Percentiles rank a stretch among this genome's conserved stretches.
Evolutionary conservation across 2,329 filamentous ascomycete genomes (phyloP).

Genomic region (Cryphonectria naterciae): DNA sequence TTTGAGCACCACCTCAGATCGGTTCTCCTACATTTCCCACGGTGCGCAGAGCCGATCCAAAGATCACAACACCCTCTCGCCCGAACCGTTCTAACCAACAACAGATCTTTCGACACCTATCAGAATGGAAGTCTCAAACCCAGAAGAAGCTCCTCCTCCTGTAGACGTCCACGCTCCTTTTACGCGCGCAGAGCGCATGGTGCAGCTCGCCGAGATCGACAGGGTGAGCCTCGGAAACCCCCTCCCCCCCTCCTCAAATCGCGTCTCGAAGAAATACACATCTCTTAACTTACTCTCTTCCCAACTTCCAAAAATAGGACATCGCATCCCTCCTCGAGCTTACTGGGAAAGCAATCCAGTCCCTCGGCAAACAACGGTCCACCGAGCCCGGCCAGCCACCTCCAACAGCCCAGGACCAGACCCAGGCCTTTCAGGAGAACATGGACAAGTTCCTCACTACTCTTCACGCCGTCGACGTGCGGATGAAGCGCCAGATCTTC

Average conservation of each 20-base stretch:
- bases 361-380: constrained; percentile 55
- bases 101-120: not conserved
- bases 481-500: constrained; percentile 75
- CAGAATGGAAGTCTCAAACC: constrained; percentile 31
- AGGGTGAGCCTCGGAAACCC: constrained; percentile 47
- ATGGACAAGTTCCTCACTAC: constrained; percentile 72
- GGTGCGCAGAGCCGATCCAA: not conserved
- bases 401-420: constrained; percentile 51
- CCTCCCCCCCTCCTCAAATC: not conserved
- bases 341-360: constrained; percentile 63
- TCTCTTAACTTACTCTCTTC: constrained; percentile 39
- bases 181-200: constrained; percentile 75
- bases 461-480: constrained; percentile 74
- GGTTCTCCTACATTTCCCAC: not conserved
- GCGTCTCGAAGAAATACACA: not conserved
- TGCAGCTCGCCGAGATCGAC: constrained; percentile 80
- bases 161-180: constrained; percentile 55
- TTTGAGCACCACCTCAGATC: not conserved
- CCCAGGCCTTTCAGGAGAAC: constrained; percentile 59
- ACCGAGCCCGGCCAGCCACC: constrained; percentile 35
- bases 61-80: not conserved
- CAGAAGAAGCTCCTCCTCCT: constrained; percentile 23
- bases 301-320: constrained; percentile 47
- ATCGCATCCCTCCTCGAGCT: constrained; percentile 51
- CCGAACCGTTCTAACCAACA: not conserved